Conservation (phyloP, 78 protist genomes). For the Dictyostelium intermedium region DNA sequence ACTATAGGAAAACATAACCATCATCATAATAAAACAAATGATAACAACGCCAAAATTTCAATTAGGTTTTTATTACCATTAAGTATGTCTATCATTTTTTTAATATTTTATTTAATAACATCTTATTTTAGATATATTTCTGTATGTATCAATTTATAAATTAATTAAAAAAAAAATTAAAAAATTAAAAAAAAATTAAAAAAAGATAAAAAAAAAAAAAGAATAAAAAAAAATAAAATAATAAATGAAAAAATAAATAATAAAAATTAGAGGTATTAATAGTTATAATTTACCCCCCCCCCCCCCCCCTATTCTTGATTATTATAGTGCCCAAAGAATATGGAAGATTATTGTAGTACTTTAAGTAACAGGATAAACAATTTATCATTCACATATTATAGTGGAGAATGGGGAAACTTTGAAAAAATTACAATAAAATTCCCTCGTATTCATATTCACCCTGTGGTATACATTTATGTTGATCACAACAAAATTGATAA, state of each 20-base stretch:
- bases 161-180: not conserved
- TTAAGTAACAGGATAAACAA: not conserved
- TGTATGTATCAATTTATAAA: not conserved
- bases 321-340: not conserved
- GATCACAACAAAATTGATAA: not conserved
- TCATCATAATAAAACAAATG: not conserved
- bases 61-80: not conserved
- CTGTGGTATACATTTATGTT: not conserved
- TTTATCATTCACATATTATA: not conserved
- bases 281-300: too few species aligned
- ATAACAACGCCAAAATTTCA: not conserved
- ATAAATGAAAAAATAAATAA: too few species aligned
- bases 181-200: not conserved
- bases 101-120: not conserved
- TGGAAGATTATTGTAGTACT: not conserved
- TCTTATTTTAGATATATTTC: not conserved
- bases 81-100: not conserved
- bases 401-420: not conserved
- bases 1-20: not conserved
- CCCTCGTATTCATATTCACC: not conserved
- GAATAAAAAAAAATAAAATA: not conserved
- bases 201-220: not conserved
- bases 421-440: not conserved
- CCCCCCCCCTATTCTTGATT: too few species aligned
- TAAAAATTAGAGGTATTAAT: too few species aligned